phyloP scores from a whole-genome alignment of 805 yeast species.

The Candida mattraensis region DNA sequence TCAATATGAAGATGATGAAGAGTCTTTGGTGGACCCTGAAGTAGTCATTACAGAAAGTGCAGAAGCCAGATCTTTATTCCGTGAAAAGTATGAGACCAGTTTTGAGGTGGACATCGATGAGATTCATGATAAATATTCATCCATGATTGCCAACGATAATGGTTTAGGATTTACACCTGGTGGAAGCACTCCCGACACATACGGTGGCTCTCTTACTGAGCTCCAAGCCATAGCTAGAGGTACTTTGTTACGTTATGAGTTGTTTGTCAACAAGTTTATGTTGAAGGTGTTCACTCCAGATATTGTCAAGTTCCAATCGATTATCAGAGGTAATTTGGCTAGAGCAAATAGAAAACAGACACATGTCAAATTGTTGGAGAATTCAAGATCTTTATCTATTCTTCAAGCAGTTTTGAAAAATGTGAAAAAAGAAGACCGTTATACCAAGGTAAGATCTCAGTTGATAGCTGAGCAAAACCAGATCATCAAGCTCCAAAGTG shows the following conservation, averaged over 20 bases:
- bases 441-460: constrained; percentile 15
- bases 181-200: constrained; percentile 4
- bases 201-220: constrained; percentile 23
- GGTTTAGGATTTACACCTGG: constrained; percentile 13
- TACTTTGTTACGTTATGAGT: constrained; percentile 58
- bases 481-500: constrained; percentile 36
- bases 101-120: constrained; percentile 26
- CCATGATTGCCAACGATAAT: constrained; percentile 24
- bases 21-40: constrained; percentile 1
- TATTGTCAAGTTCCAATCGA: constrained; percentile 47
- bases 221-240: constrained; percentile 76
- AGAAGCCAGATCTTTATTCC: constrained; percentile 26
- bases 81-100: constrained; percentile 15
- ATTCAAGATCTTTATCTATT: constrained; percentile 34
- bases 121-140: constrained; percentile 31
- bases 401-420: constrained; percentile 42
- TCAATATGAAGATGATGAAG: constrained; percentile 1
- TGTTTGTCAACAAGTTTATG: constrained; percentile 64
- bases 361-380: constrained; percentile 11
- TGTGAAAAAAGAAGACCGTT: constrained; percentile 22
- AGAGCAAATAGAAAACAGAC: constrained; percentile 28
- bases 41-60: constrained; percentile 17
- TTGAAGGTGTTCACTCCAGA: constrained; percentile 55
- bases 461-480: constrained; percentile 18
- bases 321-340: constrained; percentile 48